Base-by-base conservation (phyloP, 169 alveolate species). In the Eimeria mitis region DNA sequence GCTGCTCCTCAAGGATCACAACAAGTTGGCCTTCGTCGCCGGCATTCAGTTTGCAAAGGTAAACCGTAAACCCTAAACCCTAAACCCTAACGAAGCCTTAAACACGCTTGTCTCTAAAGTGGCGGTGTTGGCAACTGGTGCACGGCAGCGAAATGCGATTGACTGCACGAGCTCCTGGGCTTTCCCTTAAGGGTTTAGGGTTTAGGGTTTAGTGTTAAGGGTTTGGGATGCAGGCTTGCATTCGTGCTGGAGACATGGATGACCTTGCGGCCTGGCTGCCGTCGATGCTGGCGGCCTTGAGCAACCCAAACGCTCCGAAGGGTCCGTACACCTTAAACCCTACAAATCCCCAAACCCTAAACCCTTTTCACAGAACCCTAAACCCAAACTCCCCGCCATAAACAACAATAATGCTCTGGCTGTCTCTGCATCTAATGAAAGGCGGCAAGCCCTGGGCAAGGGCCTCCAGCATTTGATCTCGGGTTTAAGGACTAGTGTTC, bases 11-110 rank as follows among this genome's bases (percentile, higher is more conserved):
- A 54, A 71, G 84, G 94, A 89, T n/a, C 65, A 49, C 44, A 65
- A 89, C 87, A 65, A 44, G 31, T 68, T 37, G 3, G 87, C 70
- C 73, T 89, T 89, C 40, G 47, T 68, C 56, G 94, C 87, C 25
- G 94, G 84, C n/a, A 61, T 89, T n/a, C 94, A 65, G 19, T 68
- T 89, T 47, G 94, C 94, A 8, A 65, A 65, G 87, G 94, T 70
- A 89, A 19, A 65, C 88, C 88, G 34, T 31, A 68, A 68, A 68
- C 44, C 76, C 40, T 28, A 40, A 31, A 34, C 68, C 68, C 68
- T 59, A 59, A 59, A 59, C 68, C 68, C 68, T 59, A 59, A 19
- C 7, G 5, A 52, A 13, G 13, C 59, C n/a, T n/a, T 52, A 52
- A 13, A 52, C 13, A 52, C 21, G 5, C 68, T 59, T 2, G 68